Evolutionary conservation across 768 basidiomycete species (phyloP).

Genomic region (Tulasnella sp.): DNA sequence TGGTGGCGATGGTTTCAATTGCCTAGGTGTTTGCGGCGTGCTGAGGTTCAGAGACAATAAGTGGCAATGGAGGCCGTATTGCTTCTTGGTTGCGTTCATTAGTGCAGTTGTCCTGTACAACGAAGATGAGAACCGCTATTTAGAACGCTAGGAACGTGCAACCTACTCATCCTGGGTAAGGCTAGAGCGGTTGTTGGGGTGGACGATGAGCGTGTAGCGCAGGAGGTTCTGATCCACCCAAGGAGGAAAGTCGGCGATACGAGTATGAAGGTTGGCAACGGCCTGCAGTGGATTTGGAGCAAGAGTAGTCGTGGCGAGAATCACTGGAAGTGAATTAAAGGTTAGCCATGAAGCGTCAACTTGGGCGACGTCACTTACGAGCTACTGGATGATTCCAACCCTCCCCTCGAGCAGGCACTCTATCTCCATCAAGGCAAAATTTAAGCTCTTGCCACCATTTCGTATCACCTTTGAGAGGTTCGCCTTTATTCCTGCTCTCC

Average conservation of each 20-base stretch:
- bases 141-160: slow-evolving; percentile 16
- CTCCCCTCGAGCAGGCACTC: slow-evolving; percentile 60
- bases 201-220: slow-evolving; percentile 69
- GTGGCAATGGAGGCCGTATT: slow-evolving; percentile 70
- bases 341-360: not conserved
- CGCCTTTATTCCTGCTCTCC: slow-evolving; percentile 40
- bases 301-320: slow-evolving; percentile 74
- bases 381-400: slow-evolving; percentile 86
- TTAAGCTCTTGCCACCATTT: slow-evolving; percentile 81
- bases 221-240: slow-evolving; percentile 73
- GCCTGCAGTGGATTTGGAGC: slow-evolving; percentile 75
- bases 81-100: slow-evolving; percentile 82
- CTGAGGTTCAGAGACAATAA: slow-evolving; percentile 51
- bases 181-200: slow-evolving; percentile 52
- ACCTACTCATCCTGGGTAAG: slow-evolving; percentile 75
- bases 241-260: slow-evolving; percentile 56
- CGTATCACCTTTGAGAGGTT: slow-evolving; percentile 25
- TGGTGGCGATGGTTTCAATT: slow-evolving; percentile 44
- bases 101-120: slow-evolving; percentile 60
- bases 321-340: slow-evolving; percentile 43
- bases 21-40: slow-evolving; percentile 8
- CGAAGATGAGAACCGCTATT: not conserved
- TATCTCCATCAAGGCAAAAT: slow-evolving; percentile 68
- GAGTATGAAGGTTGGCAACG: slow-evolving; percentile 64
- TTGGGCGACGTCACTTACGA: slow-evolving; percentile 40